These are phyloP conservation scores for Phyllostachys edulis DNA, from an alignment of 176 grass and related monocot species.

Conservation along the genomic window DNA sequence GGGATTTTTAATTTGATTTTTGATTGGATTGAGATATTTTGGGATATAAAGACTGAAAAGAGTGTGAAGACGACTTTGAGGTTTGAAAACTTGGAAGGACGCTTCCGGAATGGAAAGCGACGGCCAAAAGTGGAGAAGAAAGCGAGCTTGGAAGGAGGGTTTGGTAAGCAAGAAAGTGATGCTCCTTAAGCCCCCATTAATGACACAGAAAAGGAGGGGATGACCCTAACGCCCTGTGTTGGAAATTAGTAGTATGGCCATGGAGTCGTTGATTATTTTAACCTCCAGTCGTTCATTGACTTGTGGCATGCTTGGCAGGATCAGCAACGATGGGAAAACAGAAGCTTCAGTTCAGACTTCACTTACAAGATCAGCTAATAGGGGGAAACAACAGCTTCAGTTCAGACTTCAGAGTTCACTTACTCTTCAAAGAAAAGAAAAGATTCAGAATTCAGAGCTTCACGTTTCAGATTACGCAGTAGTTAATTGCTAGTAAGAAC, in stretches of 20 bases:
- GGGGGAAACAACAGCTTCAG: neutral
- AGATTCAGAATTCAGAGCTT: neutral
- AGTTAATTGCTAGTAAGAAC: neutral
- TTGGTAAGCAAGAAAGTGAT: slow-evolving; percentile 23
- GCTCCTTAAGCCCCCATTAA: neutral
- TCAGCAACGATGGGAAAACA: neutral
- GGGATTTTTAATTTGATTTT: neutral
- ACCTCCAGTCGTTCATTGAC: neutral
- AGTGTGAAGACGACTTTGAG: slow-evolving; percentile 13
- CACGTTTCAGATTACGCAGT: neutral
- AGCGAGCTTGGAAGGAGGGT: neutral
- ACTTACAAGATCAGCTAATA: neutral
- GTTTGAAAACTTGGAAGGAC: neutral
- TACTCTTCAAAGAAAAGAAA: neutral
- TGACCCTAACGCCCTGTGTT: neutral
- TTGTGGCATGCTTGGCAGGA: neutral
- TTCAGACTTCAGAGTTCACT: neutral
- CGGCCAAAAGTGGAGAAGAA: slow-evolving; percentile 10
- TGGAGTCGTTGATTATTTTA: slow-evolving; percentile 7
- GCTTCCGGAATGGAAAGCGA: neutral
- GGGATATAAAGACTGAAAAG: neutral
- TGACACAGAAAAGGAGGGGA: neutral
- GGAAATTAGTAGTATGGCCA: neutral
- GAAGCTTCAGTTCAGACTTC: neutral
- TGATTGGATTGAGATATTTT: neutral